Evolutionary conservation across 169 alveolate species (phyloP), one percentile per base, ranked within the genome.

Genomic region (Eimeria praecox): DNA sequence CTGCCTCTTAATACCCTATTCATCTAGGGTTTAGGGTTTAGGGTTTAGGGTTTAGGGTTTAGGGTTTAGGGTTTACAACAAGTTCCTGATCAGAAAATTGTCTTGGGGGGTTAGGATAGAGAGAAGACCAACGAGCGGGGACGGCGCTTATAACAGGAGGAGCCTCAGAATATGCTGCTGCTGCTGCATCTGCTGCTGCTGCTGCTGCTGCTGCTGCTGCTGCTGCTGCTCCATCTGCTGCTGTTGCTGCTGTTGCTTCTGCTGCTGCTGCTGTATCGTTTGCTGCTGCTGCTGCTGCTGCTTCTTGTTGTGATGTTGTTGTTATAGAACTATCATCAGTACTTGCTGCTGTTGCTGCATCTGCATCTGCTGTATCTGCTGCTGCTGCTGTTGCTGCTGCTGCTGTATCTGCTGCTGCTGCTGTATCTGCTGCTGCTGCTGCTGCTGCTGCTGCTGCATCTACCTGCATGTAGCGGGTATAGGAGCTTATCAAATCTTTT

Each of bases 21-120:
- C n/a, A n/a, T n/a, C n/a, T 12, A 49, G 5, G 56, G 20, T 12
- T 49, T 12, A 49, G 56, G 56, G 56, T n/a, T 64, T 69, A 69
- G 80, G 80, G 80, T 69, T 69, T 69, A 69, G 80, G 80, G 80
- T 69, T 69, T 69, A 69, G 80, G 80, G 80, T 69, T 69, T 69
- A 69, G 80, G 80, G 80, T 69, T 69, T 69, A 69, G 80, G 80
- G 80, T 69, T 69, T 69, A 69, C 82, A 38, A 71, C 46, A 14
- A 71, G 82, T 27, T 71, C 82, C 82, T 71, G 30, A 10, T 30
- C 52, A 10, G 82, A 30, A 3, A 71, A 27, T 38, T n/a, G 12
- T 8, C 44, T 20, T 8, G 82, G 82, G 44, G 46, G 40, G 46
- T 71, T 38, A 3, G 52, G 40, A 24, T 71, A 71, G 27, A 71